phyloP scores from a whole-genome alignment of 495 filamentous ascomycete genomes.

The Neurospora terricola region DNA sequence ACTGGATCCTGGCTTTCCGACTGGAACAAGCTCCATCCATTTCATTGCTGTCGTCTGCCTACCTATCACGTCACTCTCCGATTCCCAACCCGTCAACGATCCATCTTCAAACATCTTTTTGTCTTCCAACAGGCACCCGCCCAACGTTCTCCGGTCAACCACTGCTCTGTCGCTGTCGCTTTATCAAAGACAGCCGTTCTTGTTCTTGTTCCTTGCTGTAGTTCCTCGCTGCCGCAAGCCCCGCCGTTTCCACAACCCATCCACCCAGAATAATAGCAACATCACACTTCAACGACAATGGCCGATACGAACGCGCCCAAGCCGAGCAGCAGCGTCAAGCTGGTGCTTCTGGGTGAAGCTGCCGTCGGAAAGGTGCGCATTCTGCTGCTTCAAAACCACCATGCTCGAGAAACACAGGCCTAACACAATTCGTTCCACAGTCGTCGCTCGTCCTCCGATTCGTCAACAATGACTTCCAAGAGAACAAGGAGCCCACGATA shows the following conservation, averaged over 20 bases:
- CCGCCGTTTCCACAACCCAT: neutral
- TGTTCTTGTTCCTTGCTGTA: neutral
- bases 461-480: conserved; percentile 99
- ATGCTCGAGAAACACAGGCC: conserved; percentile 1
- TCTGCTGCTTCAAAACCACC: neutral
- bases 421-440: conserved; percentile 35
- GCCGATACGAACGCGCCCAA: conserved; percentile 61
- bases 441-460: conserved; percentile 96
- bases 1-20: conserved; percentile 10
- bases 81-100: neutral
- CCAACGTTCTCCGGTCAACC: neutral
- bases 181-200: neutral
- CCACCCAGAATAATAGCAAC: neutral
- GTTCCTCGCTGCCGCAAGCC: neutral
- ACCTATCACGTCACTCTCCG: conserved; percentile 25
- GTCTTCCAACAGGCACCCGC: neutral
- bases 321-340: conserved; percentile 97
- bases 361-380: conserved; percentile 87
- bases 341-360: conserved; percentile 92
- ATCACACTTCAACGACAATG: conserved; percentile 23
- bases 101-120: neutral
- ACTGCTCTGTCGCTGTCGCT: neutral
- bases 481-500: conserved; percentile 99
- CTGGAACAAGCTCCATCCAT: neutral
- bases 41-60: conserved; percentile 9